phyloP scores from a whole-genome alignment of 2,329 filamentous ascomycete species.

The Davidsoniella neocaledoniae region DNA sequence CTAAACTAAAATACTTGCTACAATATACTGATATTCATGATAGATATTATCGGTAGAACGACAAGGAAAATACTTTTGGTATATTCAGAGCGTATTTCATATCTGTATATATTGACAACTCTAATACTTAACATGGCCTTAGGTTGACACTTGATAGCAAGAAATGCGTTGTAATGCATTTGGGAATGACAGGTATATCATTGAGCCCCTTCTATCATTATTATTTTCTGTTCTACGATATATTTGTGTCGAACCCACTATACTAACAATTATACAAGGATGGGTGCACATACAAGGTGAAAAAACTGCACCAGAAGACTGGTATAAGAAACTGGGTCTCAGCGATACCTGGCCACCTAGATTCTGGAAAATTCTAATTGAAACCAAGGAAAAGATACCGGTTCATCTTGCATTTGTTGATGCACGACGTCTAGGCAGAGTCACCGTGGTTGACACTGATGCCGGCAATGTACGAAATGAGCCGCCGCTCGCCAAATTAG shows the following conservation, averaged over 20 bases:
- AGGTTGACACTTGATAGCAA: constrained; percentile 46
- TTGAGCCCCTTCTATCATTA: not conserved
- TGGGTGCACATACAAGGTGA: constrained; percentile 81
- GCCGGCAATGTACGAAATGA: constrained; percentile 58
- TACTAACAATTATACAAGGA: constrained; percentile 23
- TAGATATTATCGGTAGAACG: constrained; percentile 55
- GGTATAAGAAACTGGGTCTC: constrained; percentile 55
- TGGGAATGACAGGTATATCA: constrained; percentile 50
- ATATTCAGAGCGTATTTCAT: not conserved
- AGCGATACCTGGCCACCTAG: constrained; percentile 66
- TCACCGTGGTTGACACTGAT: constrained; percentile 67
- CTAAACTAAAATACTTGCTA: too few relatives aligned
- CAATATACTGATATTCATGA: not conserved
- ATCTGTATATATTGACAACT: not conserved
- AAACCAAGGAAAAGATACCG: constrained; percentile 36
- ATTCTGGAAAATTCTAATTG: constrained; percentile 73
- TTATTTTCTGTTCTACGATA: not conserved
- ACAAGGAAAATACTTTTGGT: constrained; percentile 97
- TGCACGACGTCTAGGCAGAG: constrained; percentile 57
- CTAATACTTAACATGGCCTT: constrained; percentile 2
- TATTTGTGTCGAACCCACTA: not conserved
- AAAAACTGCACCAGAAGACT: constrained; percentile 61
- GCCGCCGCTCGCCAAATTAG: constrained; percentile 75
- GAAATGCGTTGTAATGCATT: constrained; percentile 79
- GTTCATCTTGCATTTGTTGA: constrained; percentile 69